A percentile compares a stretch with the other conserved stretches of the same genome.
Conservation (phyloP, 495 filamentous ascomycete genomes). For the Daldinia bambusicola region DNA sequence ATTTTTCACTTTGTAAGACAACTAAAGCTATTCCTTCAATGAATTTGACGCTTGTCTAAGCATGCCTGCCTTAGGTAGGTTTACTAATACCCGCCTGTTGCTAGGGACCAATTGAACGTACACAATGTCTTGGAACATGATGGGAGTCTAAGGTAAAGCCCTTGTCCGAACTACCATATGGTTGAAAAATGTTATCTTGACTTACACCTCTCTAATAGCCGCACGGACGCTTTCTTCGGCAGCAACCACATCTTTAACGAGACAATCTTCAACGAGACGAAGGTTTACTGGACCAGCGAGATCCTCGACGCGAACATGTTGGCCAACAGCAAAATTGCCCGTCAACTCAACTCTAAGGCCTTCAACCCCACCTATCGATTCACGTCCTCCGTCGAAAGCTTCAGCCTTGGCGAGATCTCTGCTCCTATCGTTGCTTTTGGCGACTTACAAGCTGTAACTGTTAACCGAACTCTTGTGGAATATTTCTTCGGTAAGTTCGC, state of each 20-base stretch:
- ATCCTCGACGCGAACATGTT: constrained; percentile 53
- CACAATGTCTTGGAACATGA: constrained; percentile 63
- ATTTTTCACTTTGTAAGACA: constrained; percentile 54
- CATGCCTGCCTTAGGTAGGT: background rate
- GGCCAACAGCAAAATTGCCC: constrained; percentile 56
- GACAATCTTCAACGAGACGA: constrained; percentile 55
- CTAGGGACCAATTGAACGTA: constrained; percentile 52
- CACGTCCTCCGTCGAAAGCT: constrained; percentile 47
- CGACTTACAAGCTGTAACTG: constrained; percentile 48
- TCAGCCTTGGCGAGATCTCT: constrained; percentile 56
- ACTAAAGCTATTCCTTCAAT: background rate
- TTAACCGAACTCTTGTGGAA: constrained; percentile 51
- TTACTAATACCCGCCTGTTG: background rate
- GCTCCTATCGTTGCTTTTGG: constrained; percentile 60
- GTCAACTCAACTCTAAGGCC: constrained; percentile 53
- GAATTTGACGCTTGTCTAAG: too few relatives aligned
- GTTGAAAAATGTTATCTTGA: background rate
- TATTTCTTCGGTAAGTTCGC: constrained; percentile 57
- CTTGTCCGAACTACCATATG: background rate
- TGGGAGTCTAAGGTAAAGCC: constrained; percentile 56
- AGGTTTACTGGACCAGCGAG: constrained; percentile 49
- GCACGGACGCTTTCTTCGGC: constrained; percentile 56
- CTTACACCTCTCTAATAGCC: constrained; percentile 36
- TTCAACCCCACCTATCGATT: constrained; percentile 55
- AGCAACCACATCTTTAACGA: constrained; percentile 59